Evolutionary conservation across 768 basidiomycete species (phyloP).

Genomic region (Boletus rubroflammeus): DNA sequence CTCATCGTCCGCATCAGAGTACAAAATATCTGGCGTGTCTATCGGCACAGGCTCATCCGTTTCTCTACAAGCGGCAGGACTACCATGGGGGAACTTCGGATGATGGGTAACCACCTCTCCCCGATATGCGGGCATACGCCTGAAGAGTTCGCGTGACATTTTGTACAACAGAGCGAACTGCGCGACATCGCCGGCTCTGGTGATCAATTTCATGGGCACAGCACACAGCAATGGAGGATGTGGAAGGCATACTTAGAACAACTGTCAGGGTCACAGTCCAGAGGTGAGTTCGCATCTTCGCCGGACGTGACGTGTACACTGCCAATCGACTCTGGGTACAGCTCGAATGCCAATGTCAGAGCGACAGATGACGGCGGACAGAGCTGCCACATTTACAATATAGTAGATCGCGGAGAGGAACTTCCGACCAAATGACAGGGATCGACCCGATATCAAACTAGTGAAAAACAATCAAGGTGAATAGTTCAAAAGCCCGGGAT

Average conservation of each 20-base stretch:
- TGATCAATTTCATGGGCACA: not conserved
- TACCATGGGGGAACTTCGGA: constrained; percentile 30
- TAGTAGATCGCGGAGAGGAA: constrained; percentile 30
- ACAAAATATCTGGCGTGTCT: constrained; percentile 31
- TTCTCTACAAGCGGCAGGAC: constrained; percentile 27
- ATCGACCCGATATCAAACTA: constrained; percentile 26
- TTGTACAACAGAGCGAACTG: constrained; percentile 54
- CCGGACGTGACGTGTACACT: constrained; percentile 46
- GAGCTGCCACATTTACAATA: constrained; percentile 19
- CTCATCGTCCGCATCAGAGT: constrained; percentile 34
- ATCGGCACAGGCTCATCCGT: constrained; percentile 19
- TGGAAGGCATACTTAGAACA: constrained; percentile 37
- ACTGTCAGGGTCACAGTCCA: constrained; percentile 45
- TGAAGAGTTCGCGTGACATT: constrained; percentile 46
- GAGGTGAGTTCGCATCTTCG: constrained; percentile 37
- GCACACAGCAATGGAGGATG: not conserved
- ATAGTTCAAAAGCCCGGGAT: not conserved
- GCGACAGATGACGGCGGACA: not conserved
- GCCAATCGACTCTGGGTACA: constrained; percentile 47
- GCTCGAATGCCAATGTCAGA: constrained; percentile 12
- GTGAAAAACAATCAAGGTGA: not conserved
- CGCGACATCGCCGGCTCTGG: constrained; percentile 37
- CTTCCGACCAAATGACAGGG: constrained; percentile 20
- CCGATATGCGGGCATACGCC: constrained; percentile 44
- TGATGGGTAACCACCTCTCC: constrained; percentile 18